Conservation (phyloP, 75 land plant species). For the Cryptomeria japonica region DNA sequence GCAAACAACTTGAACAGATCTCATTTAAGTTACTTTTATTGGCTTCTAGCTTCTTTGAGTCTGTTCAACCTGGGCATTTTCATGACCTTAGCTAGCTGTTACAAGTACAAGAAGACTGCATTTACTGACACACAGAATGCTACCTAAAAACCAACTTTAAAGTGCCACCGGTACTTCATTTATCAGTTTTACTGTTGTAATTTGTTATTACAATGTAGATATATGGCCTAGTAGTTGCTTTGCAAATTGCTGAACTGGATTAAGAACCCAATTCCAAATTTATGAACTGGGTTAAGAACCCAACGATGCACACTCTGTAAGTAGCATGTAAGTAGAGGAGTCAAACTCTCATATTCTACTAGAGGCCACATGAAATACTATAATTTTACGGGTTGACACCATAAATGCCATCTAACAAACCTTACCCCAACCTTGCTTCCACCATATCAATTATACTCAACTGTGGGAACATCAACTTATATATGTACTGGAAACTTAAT, state of each 20-base stretch:
- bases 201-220: neutral
- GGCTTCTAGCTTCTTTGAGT: constrained; percentile 39
- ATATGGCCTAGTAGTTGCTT: neutral
- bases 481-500: too few species aligned
- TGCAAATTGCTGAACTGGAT: neutral
- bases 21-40: constrained; percentile 51
- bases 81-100: constrained; percentile 19
- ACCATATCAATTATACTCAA: too few species aligned
- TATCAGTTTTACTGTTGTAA: neutral
- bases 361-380: too few species aligned
- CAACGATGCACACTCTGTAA: neutral
- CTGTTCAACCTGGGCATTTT: constrained; percentile 24
- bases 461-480: too few species aligned
- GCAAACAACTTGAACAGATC: constrained; percentile 51
- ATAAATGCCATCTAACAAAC: too few species aligned
- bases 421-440: too few species aligned
- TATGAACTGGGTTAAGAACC: neutral
- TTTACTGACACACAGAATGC: neutral
- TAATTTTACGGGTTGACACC: too few species aligned
- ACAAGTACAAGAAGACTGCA: neutral
- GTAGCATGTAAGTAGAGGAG: too few species aligned
- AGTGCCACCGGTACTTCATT: neutral
- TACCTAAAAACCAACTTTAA: neutral
- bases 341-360: too few species aligned
- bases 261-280: too few species aligned